phyloP scores from a whole-genome alignment of 2,329 filamentous ascomycete genomes.

The Trichoderma polysporum region DNA sequence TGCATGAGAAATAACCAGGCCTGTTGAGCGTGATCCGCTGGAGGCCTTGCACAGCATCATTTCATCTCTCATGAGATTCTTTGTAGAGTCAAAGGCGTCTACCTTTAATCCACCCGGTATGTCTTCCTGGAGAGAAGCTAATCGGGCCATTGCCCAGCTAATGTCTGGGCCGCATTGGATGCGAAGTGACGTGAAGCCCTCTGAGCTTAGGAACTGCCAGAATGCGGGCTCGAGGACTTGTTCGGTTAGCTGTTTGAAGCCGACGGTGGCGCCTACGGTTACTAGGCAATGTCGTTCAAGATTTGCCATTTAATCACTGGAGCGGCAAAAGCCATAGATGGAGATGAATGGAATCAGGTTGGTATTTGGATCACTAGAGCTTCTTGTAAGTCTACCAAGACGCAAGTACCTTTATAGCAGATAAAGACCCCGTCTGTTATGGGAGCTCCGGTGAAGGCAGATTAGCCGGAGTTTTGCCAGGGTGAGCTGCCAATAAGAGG shows the following conservation, averaged over 20 bases:
- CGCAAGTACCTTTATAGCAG: background rate
- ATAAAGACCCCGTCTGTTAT: background rate
- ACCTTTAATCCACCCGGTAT: constrained; percentile 31
- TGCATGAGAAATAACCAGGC: constrained; percentile 84
- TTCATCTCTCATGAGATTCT: constrained; percentile 39
- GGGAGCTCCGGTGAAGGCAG: background rate
- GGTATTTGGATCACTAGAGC: background rate
- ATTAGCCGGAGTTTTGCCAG: background rate
- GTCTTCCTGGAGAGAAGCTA: constrained; percentile 26
- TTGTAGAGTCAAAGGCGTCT: constrained; percentile 35
- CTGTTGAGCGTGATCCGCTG: constrained; percentile 53
- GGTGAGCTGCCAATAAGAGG: background rate
- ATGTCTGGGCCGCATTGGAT: constrained; percentile 79
- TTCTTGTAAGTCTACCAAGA: background rate
- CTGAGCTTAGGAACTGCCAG: constrained; percentile 55
- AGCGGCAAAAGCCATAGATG: background rate
- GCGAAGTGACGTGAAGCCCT: constrained; percentile 68
- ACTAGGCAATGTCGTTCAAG: constrained; percentile 64
- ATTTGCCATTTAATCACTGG: constrained; percentile 15
- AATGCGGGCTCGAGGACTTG: constrained; percentile 64
- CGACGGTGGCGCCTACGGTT: constrained; percentile 88
- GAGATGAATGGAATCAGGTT: background rate
- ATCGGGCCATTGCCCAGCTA: constrained; percentile 31
- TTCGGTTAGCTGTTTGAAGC: constrained; percentile 70
- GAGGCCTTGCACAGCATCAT: constrained; percentile 56